Conservation (phyloP, 805 yeast species). For the Metschnikowia proteae region DNA sequence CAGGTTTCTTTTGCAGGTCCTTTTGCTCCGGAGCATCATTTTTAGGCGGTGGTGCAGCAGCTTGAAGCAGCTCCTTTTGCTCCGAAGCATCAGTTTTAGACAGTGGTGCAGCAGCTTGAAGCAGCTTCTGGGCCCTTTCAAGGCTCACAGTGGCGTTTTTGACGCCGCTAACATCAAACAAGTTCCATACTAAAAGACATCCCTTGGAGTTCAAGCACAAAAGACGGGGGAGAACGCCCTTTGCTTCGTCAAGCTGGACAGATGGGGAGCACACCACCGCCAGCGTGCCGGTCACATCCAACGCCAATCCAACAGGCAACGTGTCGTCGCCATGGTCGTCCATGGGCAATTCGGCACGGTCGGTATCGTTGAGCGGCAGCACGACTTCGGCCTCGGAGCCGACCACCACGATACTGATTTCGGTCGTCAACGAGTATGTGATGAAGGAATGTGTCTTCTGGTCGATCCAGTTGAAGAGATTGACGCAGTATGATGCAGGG, state of each 20-base stretch:
- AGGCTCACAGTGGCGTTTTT: constrained; percentile 24
- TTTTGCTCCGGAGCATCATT: background rate
- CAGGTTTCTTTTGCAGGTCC: background rate
- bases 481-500: constrained; percentile 42
- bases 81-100: background rate
- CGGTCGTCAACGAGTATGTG: constrained; percentile 64
- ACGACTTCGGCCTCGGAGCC: constrained; percentile 21
- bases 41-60: too few species aligned
- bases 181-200: constrained; percentile 56
- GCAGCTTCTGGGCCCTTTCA: constrained; percentile 2
- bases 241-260: constrained; percentile 52
- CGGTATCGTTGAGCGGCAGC: constrained; percentile 60
- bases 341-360: constrained; percentile 71
- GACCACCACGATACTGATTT: constrained; percentile 41
- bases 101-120: too few species aligned
- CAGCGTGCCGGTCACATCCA: constrained; percentile 51
- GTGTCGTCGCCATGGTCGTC: constrained; percentile 65
- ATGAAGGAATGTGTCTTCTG: constrained; percentile 34
- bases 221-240: constrained; percentile 58
- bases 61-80: background rate
- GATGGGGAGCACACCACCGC: constrained; percentile 49
- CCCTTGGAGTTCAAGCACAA: constrained; percentile 65
- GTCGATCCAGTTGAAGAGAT: constrained; percentile 40
- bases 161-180: constrained; percentile 55
- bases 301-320: constrained; percentile 63